These are phyloP conservation scores for Saccharum officinarum DNA, from an alignment of 176 grass and related monocot genomes.

Conservation along the genomic window DNA sequence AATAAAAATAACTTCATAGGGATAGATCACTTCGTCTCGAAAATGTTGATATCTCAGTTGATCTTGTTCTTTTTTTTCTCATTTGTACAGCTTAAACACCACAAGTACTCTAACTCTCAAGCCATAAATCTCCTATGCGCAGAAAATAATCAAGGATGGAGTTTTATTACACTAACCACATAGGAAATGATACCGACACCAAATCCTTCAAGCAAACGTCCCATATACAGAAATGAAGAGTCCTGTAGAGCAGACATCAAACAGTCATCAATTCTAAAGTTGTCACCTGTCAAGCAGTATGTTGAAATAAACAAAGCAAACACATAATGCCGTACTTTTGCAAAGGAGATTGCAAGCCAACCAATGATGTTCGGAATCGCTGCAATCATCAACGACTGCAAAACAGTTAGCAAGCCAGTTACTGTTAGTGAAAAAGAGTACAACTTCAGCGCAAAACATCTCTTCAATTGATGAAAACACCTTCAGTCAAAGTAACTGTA, in stretches of 20 bases:
- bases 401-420: not conserved
- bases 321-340: slow-evolving; percentile 48
- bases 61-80: not conserved
- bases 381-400: slow-evolving; percentile 86
- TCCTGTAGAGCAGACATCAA: slow-evolving; percentile 46
- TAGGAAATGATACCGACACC: slow-evolving; percentile 94
- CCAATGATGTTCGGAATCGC: slow-evolving; percentile 88
- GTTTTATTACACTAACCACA: slow-evolving; percentile 41
- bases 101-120: not conserved
- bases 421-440: not conserved
- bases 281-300: not conserved
- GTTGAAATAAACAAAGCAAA: not conserved
- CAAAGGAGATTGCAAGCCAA: slow-evolving; percentile 94
- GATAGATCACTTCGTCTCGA: not conserved
- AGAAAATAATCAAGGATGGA: not conserved
- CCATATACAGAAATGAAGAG: slow-evolving; percentile 88
- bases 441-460: not conserved
- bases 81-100: not conserved
- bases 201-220: slow-evolving; percentile 83
- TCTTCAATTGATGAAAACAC: not conserved
- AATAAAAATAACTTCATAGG: not conserved
- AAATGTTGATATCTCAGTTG: not conserved
- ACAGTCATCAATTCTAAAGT: not conserved
- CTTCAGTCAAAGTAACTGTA: not conserved
- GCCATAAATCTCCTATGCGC: not conserved